Evolutionary conservation across 2,329 filamentous ascomycete genomes (phyloP).

Genomic region (Aspergillus sp.): DNA sequence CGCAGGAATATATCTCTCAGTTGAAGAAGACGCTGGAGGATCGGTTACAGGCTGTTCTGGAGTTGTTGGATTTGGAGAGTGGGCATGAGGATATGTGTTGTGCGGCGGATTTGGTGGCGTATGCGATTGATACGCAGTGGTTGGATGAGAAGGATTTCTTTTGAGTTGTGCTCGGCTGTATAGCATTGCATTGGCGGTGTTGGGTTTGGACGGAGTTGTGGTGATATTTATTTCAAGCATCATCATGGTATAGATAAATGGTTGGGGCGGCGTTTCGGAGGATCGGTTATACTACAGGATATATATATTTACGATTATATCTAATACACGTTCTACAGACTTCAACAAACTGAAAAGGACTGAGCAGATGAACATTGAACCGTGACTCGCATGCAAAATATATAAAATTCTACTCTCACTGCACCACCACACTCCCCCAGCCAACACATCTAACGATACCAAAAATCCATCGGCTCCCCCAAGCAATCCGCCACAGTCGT

Average conservation of each 20-base stretch:
- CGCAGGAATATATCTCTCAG: slow-evolving; percentile 20
- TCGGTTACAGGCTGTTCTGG: slow-evolving; percentile 35
- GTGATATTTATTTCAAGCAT: neutral
- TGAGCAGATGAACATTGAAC: too few species aligned
- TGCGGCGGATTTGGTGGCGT: slow-evolving; percentile 46
- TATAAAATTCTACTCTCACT: neutral
- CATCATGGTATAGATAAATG: neutral
- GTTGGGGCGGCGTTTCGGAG: neutral
- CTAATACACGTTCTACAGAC: too few species aligned
- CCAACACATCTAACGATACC: slow-evolving; percentile 47
- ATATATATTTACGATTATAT: neutral
- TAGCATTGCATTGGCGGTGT: neutral
- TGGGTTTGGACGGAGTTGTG: neutral
- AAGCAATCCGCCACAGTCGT: slow-evolving; percentile 62
- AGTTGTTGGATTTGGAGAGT: slow-evolving; percentile 41
- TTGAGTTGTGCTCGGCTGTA: neutral
- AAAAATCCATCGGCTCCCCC: slow-evolving; percentile 53
- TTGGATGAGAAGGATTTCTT: slow-evolving; percentile 44
- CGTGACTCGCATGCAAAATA: neutral
- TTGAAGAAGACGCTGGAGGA: slow-evolving; percentile 36
- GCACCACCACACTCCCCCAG: too few species aligned
- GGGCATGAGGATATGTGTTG: slow-evolving; percentile 46
- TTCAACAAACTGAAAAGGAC: too few species aligned
- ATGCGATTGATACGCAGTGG: slow-evolving; percentile 47
- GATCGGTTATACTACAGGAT: neutral